Evolutionary conservation across 306 rosid species (phyloP), one percentile per base, ranked within the genome.

Genomic region (Gastrolobium bilobum): DNA sequence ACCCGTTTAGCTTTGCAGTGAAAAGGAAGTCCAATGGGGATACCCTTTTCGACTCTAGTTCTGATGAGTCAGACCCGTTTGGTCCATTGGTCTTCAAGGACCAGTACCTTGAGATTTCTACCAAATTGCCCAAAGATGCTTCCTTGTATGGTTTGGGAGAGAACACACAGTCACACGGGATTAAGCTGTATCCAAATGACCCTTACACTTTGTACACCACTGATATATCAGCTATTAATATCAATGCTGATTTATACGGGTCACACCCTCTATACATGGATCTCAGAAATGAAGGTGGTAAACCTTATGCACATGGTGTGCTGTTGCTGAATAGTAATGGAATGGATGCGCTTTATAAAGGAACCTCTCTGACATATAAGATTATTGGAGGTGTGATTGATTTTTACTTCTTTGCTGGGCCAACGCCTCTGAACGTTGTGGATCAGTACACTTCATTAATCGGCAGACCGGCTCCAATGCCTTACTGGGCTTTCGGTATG

Each of bases 391-490:
- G 98, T 43, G 89, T 95, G 2, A 57, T 95, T 8, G 98, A 95
- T 65, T 91, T 95, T 60, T 91, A 95, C 91, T 91, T 95, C 90
- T 95, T 95, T 86, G 69, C 94, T 1, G 98, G 99, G 3, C 88
- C 95, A 30, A 63, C 96, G 0, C 98, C 98, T 68, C 80, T 95
- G 2, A 77, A 69, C 67, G 97, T 95, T 79, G 93, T 95, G 52
- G 93, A 92, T 44, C 98, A 95, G 75, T 95, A 92, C 70, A 92
- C 98, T 58, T 72, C 92, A 44, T 87, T 95, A 7, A 69, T 91
- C 10, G 99, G 99, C 0, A 80, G 97, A 68, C 99, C 98, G 3
- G 99, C 99, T 79, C 89, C 99, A 10, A 95, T 92, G 99, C 98
- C 99, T 47, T 92, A 91, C 78, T 95, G 99, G 97, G 88, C 97